A percentile compares a stretch with the other conserved stretches of the same genome.
Evolutionary conservation across 441 rosid species (phyloP).

Genomic region (Eutrema salsugineum): DNA sequence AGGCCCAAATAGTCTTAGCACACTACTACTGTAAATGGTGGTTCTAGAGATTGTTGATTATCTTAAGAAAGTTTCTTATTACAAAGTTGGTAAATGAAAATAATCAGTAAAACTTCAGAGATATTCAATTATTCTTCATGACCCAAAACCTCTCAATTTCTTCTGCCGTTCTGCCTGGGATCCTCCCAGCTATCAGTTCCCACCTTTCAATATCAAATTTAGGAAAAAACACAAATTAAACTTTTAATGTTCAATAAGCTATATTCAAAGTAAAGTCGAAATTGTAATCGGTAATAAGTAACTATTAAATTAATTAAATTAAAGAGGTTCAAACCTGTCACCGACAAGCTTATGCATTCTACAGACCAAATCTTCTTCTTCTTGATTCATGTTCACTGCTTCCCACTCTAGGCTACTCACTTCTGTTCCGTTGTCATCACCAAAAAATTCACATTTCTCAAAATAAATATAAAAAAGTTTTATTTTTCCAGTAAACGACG

Average conservation of each 20-base stretch:
- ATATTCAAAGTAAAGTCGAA: background rate
- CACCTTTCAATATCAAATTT: conserved; percentile 40
- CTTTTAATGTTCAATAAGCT: background rate
- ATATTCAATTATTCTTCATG: background rate
- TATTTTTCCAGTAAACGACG: background rate
- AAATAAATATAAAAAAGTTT: background rate
- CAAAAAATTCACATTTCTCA: background rate
- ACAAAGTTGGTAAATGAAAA: background rate
- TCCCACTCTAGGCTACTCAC: conserved; percentile 27
- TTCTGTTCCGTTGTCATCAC: conserved; percentile 8
- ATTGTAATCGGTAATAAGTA: background rate
- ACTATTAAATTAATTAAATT: background rate
- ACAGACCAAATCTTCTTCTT: conserved; percentile 29
- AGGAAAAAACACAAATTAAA: background rate
- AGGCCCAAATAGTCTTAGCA: background rate
- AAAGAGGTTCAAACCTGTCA: conserved; percentile 21
- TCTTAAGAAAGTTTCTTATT: background rate
- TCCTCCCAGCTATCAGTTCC: conserved; percentile 65
- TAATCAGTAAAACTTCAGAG: background rate
- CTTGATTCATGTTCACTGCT: conserved; percentile 24
- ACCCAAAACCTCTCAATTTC: conserved; percentile 67
- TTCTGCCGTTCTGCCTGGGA: conserved; percentile 62
- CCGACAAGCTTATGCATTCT: conserved; percentile 34
- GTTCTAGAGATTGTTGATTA: background rate
- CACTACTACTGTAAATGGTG: no score